Conservation (phyloP, 441 rosid species). For the Croton laevigatus region DNA sequence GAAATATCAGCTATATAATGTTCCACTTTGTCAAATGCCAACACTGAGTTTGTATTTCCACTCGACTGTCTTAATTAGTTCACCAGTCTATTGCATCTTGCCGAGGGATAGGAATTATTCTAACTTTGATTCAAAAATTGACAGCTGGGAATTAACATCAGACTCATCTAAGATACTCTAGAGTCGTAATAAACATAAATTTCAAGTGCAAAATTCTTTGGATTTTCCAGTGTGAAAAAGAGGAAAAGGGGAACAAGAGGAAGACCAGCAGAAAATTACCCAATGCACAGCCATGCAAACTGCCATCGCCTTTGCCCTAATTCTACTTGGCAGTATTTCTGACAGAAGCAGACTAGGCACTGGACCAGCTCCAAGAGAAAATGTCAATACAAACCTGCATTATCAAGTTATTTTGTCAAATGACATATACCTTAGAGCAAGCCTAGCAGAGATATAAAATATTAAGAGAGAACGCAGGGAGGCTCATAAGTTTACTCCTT, state of each 20-base stretch:
- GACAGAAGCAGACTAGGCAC: conserved; percentile 54
- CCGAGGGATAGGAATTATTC: neutral
- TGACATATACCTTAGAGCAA: conserved; percentile 1
- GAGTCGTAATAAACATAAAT: neutral
- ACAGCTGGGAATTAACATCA: neutral
- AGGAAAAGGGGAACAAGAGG: neutral
- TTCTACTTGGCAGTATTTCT: conserved; percentile 49
- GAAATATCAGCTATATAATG: neutral
- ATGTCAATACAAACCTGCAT: conserved; percentile 48
- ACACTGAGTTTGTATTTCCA: neutral
- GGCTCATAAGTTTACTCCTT: conserved; percentile 10
- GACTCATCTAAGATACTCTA: neutral
- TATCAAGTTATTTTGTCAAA: conserved; percentile 10
- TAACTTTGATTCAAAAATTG: neutral
- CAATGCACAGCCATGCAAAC: conserved; percentile 52
- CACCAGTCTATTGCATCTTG: neutral
- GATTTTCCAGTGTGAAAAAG: neutral
- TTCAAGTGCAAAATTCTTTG: neutral
- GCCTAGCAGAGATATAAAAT: neutral
- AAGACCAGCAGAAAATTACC: conserved; percentile 35
- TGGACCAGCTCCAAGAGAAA: conserved; percentile 56
- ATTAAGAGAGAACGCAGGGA: conserved; percentile 6
- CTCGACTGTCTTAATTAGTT: neutral
- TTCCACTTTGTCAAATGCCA: neutral
- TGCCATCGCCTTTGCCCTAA: conserved; percentile 53